Evolutionary conservation across 768 basidiomycete species (phyloP).

Genomic region (Mrakia blollopis): DNA sequence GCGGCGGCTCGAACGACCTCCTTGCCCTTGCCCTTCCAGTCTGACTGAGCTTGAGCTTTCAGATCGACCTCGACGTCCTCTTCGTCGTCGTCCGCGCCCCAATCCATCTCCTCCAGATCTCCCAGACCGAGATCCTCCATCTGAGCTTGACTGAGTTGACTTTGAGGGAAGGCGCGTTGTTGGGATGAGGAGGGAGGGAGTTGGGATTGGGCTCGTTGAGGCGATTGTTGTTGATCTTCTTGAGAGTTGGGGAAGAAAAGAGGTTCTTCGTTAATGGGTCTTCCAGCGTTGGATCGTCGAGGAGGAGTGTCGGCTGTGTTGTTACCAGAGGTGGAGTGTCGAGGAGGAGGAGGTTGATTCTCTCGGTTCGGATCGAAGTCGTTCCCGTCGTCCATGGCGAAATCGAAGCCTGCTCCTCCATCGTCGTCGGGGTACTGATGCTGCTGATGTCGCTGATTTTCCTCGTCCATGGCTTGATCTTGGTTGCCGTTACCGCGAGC

Average conservation of each 20-base stretch:
- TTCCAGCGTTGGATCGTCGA: too few species aligned
- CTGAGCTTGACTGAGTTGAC: constrained; percentile 17
- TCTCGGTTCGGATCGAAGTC: background rate
- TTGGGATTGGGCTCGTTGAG: background rate
- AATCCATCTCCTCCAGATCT: constrained; percentile 11
- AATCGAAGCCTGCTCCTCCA: background rate
- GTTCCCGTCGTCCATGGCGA: background rate
- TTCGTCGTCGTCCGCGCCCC: background rate
- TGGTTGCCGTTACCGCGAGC: background rate
- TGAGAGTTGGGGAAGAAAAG: constrained; percentile 16
- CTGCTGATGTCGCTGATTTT: background rate
- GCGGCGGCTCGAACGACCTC: background rate
- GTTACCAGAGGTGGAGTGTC: background rate
- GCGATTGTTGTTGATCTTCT: background rate
- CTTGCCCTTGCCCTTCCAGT: background rate
- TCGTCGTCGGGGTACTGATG: background rate
- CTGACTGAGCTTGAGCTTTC: too few species aligned
- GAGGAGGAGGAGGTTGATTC: background rate
- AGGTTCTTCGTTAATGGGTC: background rate
- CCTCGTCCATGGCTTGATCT: background rate
- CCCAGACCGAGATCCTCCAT: constrained; percentile 5
- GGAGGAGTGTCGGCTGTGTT: background rate
- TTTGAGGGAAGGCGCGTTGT: background rate
- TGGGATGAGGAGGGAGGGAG: background rate
- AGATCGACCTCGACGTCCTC: background rate